These are phyloP conservation scores for Lonicera japonica DNA, from an alignment of 129 eudicot genomes.

Conservation along the genomic window DNA sequence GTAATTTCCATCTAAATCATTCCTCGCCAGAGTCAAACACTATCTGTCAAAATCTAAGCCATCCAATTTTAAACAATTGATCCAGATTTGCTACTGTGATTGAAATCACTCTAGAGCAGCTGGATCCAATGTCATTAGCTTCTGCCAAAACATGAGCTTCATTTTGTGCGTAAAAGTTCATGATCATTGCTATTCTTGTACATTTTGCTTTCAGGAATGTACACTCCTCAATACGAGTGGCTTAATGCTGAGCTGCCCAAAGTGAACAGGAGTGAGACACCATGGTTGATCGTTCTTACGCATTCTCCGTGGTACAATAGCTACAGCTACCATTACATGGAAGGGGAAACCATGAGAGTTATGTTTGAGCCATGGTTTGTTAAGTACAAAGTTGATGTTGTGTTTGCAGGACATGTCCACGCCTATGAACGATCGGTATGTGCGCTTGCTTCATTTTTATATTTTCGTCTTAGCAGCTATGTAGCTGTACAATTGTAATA, in stretches of 20 bases:
- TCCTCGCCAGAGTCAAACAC: too few relatives aligned
- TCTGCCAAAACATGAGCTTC: too few relatives aligned
- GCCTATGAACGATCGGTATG: slow-evolving; percentile 64
- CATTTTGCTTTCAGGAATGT: slow-evolving; percentile 25
- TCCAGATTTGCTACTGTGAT: too few relatives aligned
- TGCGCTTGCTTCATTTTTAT: neutral
- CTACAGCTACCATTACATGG: slow-evolving; percentile 59
- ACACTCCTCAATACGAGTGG: slow-evolving; percentile 59
- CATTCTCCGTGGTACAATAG: slow-evolving; percentile 65
- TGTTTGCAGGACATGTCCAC: slow-evolving; percentile 70
- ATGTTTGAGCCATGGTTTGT: slow-evolving; percentile 54
- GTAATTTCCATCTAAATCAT: too few relatives aligned
- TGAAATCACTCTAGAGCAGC: too few relatives aligned
- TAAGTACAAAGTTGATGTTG: slow-evolving; percentile 52
- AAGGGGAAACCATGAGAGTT: slow-evolving; percentile 68
- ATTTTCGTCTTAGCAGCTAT: neutral
- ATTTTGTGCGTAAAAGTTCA: too few relatives aligned
- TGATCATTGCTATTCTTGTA: slow-evolving; percentile 15
- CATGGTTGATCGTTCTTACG: slow-evolving; percentile 60
- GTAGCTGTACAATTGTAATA: too few relatives aligned
- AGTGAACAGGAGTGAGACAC: slow-evolving; percentile 53
- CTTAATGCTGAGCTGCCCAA: slow-evolving; percentile 38
- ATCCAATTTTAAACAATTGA: too few relatives aligned
- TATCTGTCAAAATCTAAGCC: too few relatives aligned
- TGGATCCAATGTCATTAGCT: too few relatives aligned